Base-by-base conservation (phyloP, 2,329 filamentous ascomycete species). In the Colletotrichum sp. region DNA sequence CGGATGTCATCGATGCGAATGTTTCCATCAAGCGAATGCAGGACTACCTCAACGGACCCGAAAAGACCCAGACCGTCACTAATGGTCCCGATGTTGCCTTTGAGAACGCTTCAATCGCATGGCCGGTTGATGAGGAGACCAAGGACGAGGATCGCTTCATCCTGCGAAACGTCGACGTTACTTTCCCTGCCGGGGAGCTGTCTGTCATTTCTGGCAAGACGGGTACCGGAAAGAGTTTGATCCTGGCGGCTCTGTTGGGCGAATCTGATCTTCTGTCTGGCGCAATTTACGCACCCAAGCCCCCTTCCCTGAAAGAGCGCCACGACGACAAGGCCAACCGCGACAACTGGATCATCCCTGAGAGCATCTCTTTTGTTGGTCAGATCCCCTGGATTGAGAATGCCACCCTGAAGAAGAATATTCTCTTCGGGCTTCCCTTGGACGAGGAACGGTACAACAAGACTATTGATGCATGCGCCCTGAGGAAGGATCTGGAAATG, bases 371-470 rank as follows among this genome's bases (percentile, higher is more conserved):
- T 0, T 96, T 93, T 79, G 93, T 96, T 38, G 91, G 93, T 2
- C 94, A 96, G 81, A 95, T 94, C 9, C 94, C 95, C 0, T 97
- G 94, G 95, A 94, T 97, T 65, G 94, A 96, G 80, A 96, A 96
- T 79, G 94, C 93, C 1, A 94, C 92, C 8, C 92, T 97, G 76
- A 92, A 90, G 71, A 92, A 95, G 60, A 97, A 97, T 79, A 94
- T 97, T 66, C 83, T 95, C 0, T 97, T 96, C 77, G 94, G 94
- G 1, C 85, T 96, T 4, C 94, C 94, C 0, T 90, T 89, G 34
- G 90, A 95, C 70, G 86, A 92, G 73, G 86, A 89, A n/a, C 91
- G 95, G 52, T 97, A 96, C 81, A 85, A 88, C 2, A 91, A 92
- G 79, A 94, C 95, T 0, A 83, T 96, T 9, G 88, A 91, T 43